Conservation (phyloP, 2,329 filamentous ascomycete species). For the Aureobasidium sp. region DNA sequence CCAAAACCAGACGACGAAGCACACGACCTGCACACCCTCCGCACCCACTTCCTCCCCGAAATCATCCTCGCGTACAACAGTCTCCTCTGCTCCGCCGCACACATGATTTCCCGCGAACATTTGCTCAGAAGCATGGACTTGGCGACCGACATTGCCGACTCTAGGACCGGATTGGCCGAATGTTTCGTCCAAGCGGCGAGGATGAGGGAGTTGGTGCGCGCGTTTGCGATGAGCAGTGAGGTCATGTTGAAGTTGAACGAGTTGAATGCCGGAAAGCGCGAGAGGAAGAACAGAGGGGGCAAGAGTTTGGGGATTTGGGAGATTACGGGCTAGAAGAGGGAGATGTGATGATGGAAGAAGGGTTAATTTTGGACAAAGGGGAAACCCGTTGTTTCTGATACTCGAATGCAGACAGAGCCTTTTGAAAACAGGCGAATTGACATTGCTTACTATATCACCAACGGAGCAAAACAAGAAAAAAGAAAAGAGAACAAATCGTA, state of each 20-base stretch:
- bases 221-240: constrained; percentile 70
- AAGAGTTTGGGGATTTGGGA: constrained; percentile 41
- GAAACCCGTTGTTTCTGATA: too few relatives aligned
- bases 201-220: constrained; percentile 43
- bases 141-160: constrained; percentile 59
- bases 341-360: too few relatives aligned
- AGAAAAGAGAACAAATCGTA: too few relatives aligned
- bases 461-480: too few relatives aligned
- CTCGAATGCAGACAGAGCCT: too few relatives aligned
- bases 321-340: constrained; percentile 19
- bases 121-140: constrained; percentile 84
- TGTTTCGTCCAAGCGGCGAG: constrained; percentile 34
- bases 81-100: constrained; percentile 72
- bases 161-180: constrained; percentile 28
- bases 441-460: too few relatives aligned
- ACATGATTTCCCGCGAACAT: constrained; percentile 65
- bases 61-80: constrained; percentile 76
- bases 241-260: constrained; percentile 52
- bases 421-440: too few relatives aligned
- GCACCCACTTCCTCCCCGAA: constrained; percentile 77
- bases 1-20: constrained; percentile 44
- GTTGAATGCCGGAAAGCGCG: constrained; percentile 34
- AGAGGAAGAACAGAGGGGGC: constrained; percentile 37
- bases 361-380: too few relatives aligned
- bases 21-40: constrained; percentile 56